phyloP scores from a whole-genome alignment of 2,329 filamentous ascomycete species.

The Teratosphaeria pseudoeucalypti region DNA sequence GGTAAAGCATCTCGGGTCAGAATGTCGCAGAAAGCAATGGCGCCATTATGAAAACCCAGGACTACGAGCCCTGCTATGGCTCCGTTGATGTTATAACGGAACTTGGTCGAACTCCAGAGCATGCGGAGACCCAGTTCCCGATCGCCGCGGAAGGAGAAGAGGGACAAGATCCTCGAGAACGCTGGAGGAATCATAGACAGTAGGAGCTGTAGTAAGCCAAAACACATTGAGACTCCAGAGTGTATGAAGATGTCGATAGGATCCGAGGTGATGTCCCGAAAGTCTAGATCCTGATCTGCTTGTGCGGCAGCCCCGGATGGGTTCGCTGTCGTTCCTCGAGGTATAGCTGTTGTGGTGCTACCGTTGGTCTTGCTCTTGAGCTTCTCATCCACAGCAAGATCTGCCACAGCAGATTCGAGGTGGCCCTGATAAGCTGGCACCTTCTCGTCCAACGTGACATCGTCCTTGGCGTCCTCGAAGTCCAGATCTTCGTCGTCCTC shows the following conservation, averaged over 20 bases:
- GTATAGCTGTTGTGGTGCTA: not conserved
- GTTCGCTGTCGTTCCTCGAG: slow-evolving; percentile 1
- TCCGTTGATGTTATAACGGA: slow-evolving; percentile 75
- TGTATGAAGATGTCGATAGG: slow-evolving; percentile 81
- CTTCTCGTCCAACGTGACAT: slow-evolving; percentile 34
- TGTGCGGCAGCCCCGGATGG: slow-evolving; percentile 6
- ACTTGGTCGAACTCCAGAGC: slow-evolving; percentile 83
- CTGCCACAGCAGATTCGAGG: slow-evolving; percentile 20
- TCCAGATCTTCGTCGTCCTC: slow-evolving; percentile 33
- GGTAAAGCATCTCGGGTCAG: slow-evolving; percentile 62
- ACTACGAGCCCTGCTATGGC: slow-evolving; percentile 74
- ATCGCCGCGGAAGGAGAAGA: slow-evolving; percentile 87
- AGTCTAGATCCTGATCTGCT: slow-evolving; percentile 43
- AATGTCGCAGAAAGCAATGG: slow-evolving; percentile 82
- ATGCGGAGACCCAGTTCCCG: slow-evolving; percentile 70
- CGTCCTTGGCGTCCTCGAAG: slow-evolving; percentile 49
- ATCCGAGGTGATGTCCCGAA: slow-evolving; percentile 53
- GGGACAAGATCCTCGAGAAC: slow-evolving; percentile 73
- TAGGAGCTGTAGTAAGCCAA: slow-evolving; percentile 72
- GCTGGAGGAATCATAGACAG: slow-evolving; percentile 90
- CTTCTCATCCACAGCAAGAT: not conserved
- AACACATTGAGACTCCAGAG: slow-evolving; percentile 80
- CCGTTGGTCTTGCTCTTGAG: slow-evolving; percentile 1
- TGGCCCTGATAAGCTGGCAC: slow-evolving; percentile 40
- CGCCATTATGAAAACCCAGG: slow-evolving; percentile 77